These are phyloP conservation scores for Umbelopsis isabellina DNA, from an alignment of 192 early-diverging fungal species.

Conservation along the genomic window DNA sequence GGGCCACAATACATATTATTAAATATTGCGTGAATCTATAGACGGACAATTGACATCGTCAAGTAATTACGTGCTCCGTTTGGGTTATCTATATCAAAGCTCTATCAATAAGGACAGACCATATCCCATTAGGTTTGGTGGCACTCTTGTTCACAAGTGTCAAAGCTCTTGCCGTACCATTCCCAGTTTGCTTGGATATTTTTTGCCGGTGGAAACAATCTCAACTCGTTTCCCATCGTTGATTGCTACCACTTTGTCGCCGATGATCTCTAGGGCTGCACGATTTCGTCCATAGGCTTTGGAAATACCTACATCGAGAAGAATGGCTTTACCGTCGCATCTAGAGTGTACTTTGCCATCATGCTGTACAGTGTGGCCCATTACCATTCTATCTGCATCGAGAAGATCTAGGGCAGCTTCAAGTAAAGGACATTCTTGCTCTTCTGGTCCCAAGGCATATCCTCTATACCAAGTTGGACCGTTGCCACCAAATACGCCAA, in stretches of 20 bases:
- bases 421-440: conserved; percentile 47
- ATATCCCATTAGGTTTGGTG: too few species aligned
- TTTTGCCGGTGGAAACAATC: conserved; percentile 10
- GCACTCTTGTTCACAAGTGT: too few species aligned
- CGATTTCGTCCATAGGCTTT: conserved; percentile 66
- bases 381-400: conserved; percentile 65
- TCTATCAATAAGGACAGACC: too few species aligned
- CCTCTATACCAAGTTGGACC: conserved; percentile 61
- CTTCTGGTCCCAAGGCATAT: conserved; percentile 57
- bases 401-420: conserved; percentile 48
- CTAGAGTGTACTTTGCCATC: conserved; percentile 60
- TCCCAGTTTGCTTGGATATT: too few species aligned
- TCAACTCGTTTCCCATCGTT: conserved; percentile 33
- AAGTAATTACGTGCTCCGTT: too few species aligned
- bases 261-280: conserved; percentile 74
- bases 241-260: conserved; percentile 57
- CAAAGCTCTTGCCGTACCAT: too few species aligned
- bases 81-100: too few species aligned
- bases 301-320: conserved; percentile 79
- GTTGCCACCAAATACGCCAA: conserved; percentile 38
- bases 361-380: conserved; percentile 70
- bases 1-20: too few species aligned
- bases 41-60: too few species aligned
- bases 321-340: conserved; percentile 61
- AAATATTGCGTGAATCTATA: too few species aligned